Evolutionary conservation across 2,329 filamentous ascomycete genomes (phyloP), one percentile per base, ranked within the genome.

Genomic region (Plenodomus biglobosus): DNA sequence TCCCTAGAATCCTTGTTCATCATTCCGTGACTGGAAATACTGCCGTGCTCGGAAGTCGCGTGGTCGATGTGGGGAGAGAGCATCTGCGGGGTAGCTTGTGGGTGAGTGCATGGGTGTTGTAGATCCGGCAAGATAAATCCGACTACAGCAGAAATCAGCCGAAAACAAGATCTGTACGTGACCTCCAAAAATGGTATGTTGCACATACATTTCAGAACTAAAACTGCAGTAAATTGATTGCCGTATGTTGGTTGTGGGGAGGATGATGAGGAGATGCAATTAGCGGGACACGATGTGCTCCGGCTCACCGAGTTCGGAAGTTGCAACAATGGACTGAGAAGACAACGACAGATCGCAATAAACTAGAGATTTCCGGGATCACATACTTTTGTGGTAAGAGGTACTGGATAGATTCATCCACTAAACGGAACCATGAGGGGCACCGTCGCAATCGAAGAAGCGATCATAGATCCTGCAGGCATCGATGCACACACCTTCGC

Each of bases 381-480:
- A 24, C 5, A 10, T 10, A 10, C 22, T 5, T 24, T 24, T 10
- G 22, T 24, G 5, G 22, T 10, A 10, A 5, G 10, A 24, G 22
- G 27, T 8, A n/a, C 13, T 43, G 35, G 13, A 10, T 34, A 10
- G 16, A 11, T 21, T n/a, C 7, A 16, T 16, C 16, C 15, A n/a
- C 2, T 7, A 39, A 40, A 17, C 37, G 15, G 11, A 44, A 55
- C 35, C 11, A 61, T 65, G 60, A 65, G 53, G 38, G 60, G 61
- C 27, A 66, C 62, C 24, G 60, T 66, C 32, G 62, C 62, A 43
- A 49, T 66, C 24, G 63, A 66, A 48, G 60, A 66, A 40, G 62
- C 64, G 16, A 61, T 65, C 34, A 65, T 64, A 30, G 62, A 66
- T 45, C 60, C 21, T 21, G 63, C 63, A 4, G 63, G 63, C 11